phyloP scores from a whole-genome alignment of 2,329 filamentous ascomycete genomes.

The Calonectria honghensis region DNA sequence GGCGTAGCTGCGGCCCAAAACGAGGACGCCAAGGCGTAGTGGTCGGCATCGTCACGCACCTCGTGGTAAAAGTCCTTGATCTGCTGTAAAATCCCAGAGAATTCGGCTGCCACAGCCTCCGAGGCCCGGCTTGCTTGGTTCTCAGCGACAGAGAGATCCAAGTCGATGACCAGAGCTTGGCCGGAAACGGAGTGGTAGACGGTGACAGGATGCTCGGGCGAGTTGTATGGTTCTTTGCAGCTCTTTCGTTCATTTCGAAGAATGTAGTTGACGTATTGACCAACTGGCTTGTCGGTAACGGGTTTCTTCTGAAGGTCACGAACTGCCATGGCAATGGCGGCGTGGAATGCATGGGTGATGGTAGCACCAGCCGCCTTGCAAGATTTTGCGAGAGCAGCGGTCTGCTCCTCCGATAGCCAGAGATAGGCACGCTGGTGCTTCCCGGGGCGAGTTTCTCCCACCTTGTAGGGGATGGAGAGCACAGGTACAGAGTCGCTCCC shows the following conservation, averaged over 20 bases:
- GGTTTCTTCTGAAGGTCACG: background rate
- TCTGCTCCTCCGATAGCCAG: background rate
- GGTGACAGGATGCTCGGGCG: background rate
- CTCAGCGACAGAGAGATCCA: background rate
- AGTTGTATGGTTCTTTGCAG: background rate
- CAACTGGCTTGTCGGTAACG: background rate
- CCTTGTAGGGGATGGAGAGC: slow-evolving; percentile 8
- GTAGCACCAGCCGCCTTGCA: background rate
- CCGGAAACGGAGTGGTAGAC: slow-evolving; percentile 10
- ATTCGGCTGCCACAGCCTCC: background rate
- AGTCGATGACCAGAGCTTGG: background rate
- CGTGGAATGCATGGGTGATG: background rate
- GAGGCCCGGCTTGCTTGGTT: background rate
- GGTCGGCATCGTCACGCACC: background rate
- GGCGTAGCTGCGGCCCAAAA: slow-evolving; percentile 11
- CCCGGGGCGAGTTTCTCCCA: background rate
- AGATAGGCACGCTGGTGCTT: background rate
- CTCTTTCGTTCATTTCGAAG: slow-evolving; percentile 1
- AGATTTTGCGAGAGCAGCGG: background rate
- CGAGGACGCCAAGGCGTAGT: background rate
- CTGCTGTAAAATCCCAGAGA: background rate
- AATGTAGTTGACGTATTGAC: slow-evolving; percentile 3
- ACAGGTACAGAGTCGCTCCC: background rate
- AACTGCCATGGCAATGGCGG: slow-evolving; percentile 13
- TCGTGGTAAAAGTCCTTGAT: background rate